phyloP scores from a whole-genome alignment of 768 basidiomycete genomes.

The Mycena venus region DNA sequence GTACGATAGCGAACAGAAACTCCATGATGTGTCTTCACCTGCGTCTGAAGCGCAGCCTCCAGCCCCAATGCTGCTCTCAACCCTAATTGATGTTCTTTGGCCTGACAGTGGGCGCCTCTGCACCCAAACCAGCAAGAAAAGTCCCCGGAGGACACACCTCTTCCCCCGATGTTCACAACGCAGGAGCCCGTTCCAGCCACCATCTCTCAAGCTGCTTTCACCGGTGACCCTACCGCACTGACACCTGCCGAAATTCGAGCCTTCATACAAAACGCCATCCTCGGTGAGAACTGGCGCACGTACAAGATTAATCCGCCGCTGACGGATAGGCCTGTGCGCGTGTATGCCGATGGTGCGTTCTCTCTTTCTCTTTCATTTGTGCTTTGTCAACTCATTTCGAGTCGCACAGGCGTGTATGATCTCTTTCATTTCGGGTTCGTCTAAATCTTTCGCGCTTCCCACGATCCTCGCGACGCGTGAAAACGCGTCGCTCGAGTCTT shows the following conservation, averaged over 20 bases:
- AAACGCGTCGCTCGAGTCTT: too few species aligned
- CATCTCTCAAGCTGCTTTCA: constrained; percentile 58
- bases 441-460: not conserved
- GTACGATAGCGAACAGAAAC: too few species aligned
- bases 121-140: too few species aligned
- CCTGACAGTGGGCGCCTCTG: too few species aligned
- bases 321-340: constrained; percentile 80
- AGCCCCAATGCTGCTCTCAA: too few species aligned
- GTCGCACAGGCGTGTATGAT: constrained; percentile 88
- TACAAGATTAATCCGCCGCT: constrained; percentile 94
- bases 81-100: too few species aligned
- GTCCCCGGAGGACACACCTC: too few species aligned
- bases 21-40: too few species aligned
- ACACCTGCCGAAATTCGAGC: constrained; percentile 83
- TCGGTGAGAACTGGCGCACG: constrained; percentile 72
- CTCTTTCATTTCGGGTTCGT: constrained; percentile 90
- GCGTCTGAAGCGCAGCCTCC: too few species aligned
- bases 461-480: too few species aligned
- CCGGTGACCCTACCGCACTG: constrained; percentile 77
- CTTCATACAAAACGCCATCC: constrained; percentile 83
- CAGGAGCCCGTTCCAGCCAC: constrained; percentile 58
- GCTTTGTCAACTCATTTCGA: constrained; percentile 22
- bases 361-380: not conserved
- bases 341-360: constrained; percentile 92
- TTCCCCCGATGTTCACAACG: constrained; percentile 5